Evolutionary conservation across 108 stramenopile species (phyloP).

Genomic region (Cyclotella atomus): DNA sequence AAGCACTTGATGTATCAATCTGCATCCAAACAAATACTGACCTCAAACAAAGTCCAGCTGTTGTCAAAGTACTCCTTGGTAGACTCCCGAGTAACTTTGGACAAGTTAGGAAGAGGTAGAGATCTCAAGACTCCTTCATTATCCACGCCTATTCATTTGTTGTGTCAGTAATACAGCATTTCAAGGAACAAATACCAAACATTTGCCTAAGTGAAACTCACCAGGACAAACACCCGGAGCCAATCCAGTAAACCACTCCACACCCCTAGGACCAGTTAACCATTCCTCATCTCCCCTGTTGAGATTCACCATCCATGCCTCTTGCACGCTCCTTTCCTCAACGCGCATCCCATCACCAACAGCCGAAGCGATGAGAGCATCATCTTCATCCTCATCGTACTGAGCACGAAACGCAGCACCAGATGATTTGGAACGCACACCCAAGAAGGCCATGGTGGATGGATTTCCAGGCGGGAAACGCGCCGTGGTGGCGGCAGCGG

Average conservation of each 20-base stretch:
- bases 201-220: too few species aligned
- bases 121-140: constrained; percentile 62
- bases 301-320: constrained; percentile 83
- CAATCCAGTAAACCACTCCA: constrained; percentile 79
- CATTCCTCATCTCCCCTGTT: constrained; percentile 70
- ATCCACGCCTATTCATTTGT: constrained; percentile 50
- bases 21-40: neutral
- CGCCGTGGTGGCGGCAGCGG: neutral
- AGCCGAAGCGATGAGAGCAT: too few species aligned
- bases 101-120: constrained; percentile 72
- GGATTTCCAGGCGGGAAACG: constrained; percentile 25
- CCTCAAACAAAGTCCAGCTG: constrained; percentile 86
- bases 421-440: constrained; percentile 23
- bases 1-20: neutral
- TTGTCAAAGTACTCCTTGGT: constrained; percentile 92
- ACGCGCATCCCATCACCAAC: neutral
- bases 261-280: constrained; percentile 63
- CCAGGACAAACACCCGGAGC: constrained; percentile 66
- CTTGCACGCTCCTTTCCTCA: constrained; percentile 46
- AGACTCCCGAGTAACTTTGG: constrained; percentile 69
- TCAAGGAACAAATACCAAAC: too few species aligned
- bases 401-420: constrained; percentile 25
- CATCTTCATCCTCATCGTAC: constrained; percentile 16
- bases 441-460: constrained; percentile 31
- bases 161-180: too few species aligned